phyloP scores from a whole-genome alignment of 768 basidiomycete species.

The Daedalea quercina region DNA sequence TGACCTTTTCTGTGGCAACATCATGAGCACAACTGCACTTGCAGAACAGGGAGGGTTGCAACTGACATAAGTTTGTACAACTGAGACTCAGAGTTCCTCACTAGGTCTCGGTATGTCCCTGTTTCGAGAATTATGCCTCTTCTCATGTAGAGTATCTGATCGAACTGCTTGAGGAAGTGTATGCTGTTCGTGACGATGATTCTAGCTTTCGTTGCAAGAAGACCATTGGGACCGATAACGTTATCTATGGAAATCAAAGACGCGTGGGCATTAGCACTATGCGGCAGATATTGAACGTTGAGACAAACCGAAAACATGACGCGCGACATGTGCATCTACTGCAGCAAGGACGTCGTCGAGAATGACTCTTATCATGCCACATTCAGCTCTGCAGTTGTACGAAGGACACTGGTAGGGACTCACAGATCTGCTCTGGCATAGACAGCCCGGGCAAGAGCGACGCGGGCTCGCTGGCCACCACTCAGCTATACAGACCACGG shows the following conservation, averaged over 20 bases:
- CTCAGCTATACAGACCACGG: constrained; percentile 41
- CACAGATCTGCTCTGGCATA: constrained; percentile 89
- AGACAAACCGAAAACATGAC: constrained; percentile 69
- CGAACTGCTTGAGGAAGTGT: constrained; percentile 74
- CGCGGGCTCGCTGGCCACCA: constrained; percentile 80
- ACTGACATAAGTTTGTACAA: constrained; percentile 72
- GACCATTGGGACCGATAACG: constrained; percentile 79
- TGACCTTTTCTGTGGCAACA: constrained; percentile 19
- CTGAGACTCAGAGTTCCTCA: constrained; percentile 55
- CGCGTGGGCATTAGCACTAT: neutral
- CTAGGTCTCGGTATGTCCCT: constrained; percentile 56
- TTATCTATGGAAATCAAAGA: constrained; percentile 42
- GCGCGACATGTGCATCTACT: constrained; percentile 82
- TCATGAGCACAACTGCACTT: neutral
- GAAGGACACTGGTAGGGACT: constrained; percentile 16
- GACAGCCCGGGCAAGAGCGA: constrained; percentile 81
- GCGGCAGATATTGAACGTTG: neutral
- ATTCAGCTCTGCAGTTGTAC: neutral
- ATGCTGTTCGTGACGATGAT: constrained; percentile 85
- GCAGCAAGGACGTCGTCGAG: constrained; percentile 89
- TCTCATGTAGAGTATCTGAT: constrained; percentile 68
- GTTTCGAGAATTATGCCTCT: constrained; percentile 77
- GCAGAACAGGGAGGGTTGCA: no score
- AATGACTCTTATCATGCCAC: constrained; percentile 43
- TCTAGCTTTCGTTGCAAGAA: constrained; percentile 78